A percentile compares a stretch with the other conserved stretches of the same genome.
Conservation (phyloP, 495 filamentous ascomycete species). For the Filosporella fistucella region DNA sequence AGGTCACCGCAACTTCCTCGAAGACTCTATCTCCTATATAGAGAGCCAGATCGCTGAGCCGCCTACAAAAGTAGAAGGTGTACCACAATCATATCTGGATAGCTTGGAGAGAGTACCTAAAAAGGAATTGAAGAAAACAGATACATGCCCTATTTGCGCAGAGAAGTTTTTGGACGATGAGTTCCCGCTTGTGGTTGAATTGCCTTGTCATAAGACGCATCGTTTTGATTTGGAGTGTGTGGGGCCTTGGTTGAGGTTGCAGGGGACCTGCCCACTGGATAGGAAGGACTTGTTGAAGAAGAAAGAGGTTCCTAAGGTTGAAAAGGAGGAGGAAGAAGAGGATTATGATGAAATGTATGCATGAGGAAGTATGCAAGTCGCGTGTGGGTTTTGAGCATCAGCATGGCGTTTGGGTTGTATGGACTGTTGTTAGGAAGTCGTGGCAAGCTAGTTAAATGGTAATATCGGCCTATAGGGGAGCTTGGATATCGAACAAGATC, state of each 20-base stretch:
- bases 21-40: conserved; percentile 56
- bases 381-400: background rate
- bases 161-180: conserved; percentile 76
- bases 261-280: conserved; percentile 87
- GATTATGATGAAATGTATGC: conserved; percentile 76
- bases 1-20: conserved; percentile 45
- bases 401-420: background rate
- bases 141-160: conserved; percentile 82
- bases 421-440: background rate
- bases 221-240: conserved; percentile 93
- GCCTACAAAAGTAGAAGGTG: conserved; percentile 65
- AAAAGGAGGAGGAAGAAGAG: conserved; percentile 54
- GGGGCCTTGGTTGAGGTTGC: conserved; percentile 83
- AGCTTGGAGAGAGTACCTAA: conserved; percentile 74
- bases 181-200: conserved; percentile 77
- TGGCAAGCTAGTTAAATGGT: background rate
- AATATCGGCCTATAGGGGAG: too few relatives aligned
- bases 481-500: too few relatives aligned
- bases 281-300: conserved; percentile 73
- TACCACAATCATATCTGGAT: conserved; percentile 77
- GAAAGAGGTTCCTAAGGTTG: conserved; percentile 45
- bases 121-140: conserved; percentile 57
- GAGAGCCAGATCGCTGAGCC: conserved; percentile 60
- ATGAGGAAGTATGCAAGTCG: conserved; percentile 28
- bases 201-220: conserved; percentile 80